Percentiles rank a stretch among this genome's conserved stretches.
Evolutionary conservation across 2,329 filamentous ascomycete species (phyloP).

Genomic region (Trichoderma koningiopsis): DNA sequence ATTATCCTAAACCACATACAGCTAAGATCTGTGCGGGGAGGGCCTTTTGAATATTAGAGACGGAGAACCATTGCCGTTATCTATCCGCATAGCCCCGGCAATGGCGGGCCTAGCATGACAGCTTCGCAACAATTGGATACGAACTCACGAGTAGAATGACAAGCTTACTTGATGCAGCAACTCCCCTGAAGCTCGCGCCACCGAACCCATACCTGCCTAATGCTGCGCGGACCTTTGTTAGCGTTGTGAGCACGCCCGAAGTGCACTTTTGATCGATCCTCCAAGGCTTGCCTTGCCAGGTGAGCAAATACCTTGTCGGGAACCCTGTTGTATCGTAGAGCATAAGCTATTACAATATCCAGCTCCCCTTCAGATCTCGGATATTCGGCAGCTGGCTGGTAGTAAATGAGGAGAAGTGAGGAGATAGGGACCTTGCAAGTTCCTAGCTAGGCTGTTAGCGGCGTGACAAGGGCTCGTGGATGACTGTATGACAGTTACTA

Average conservation of each 20-base stretch:
- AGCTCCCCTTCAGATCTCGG: background rate
- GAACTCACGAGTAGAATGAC: background rate
- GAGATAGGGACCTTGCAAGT: background rate
- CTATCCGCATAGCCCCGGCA: background rate
- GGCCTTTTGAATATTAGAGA: conserved; percentile 6
- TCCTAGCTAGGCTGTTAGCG: background rate
- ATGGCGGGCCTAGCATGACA: background rate
- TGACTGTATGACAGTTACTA: background rate
- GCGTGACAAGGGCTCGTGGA: background rate
- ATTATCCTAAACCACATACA: background rate
- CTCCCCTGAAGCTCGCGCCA: background rate
- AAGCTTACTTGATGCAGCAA: conserved; percentile 19
- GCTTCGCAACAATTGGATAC: background rate
- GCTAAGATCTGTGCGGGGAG: background rate
- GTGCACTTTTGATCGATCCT: background rate
- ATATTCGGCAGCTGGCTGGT: background rate
- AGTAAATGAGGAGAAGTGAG: background rate
- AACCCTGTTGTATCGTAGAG: background rate
- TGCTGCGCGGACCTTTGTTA: conserved; percentile 16
- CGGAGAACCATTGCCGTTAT: background rate
- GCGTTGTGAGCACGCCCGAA: background rate
- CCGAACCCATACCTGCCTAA: conserved; percentile 13
- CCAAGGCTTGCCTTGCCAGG: background rate
- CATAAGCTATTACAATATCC: background rate
- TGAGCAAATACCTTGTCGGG: background rate